Base-by-base conservation (phyloP, 2,329 filamentous ascomycete species). In the Cladophialophora yegresii region DNA sequence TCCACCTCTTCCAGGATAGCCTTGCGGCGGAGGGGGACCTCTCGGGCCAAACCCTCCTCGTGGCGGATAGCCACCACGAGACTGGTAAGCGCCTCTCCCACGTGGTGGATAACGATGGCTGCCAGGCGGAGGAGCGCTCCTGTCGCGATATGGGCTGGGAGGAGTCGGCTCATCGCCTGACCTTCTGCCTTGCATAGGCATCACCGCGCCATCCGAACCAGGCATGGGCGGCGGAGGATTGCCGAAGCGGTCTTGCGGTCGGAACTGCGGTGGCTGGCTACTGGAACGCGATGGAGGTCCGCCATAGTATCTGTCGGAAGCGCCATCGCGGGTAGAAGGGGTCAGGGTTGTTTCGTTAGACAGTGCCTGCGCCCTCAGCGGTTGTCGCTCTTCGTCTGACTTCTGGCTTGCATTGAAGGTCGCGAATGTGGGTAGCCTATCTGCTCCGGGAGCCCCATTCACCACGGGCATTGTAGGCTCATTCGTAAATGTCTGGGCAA, bases 401-500 rank as follows among this genome's bases (percentile, higher is more conserved):
- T 62, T 68, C 47, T 54, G 49, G 23, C 57, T 36, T 23, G 61
- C 72, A 23, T 74, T 73, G 69, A 79, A 81, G 0, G 77, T 76
- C 16, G 79, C 76, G 69, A 82, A 87, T 12, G 81, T 79, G 12
- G 82, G 78, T 2, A 77, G 74, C 30, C 80, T 80, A 57, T 82
- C 78, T 8, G 82, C 78, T 4, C 78, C 83, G 36, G 85, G 83
- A 47, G 81, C 81, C 51, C 84, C 83, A 73, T 84, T 84, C 23
- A 86, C 76, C 53, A 84, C 78, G 8, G 87, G 84, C 59, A 87
- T 78, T 22, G 85, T 86, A 7, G 87, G 84, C 67, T 82, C 81
- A 62, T 85, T 74, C 2, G 83, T 80, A 33, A 83, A 82, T 28
- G 83, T 28, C 51, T 71, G 72, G 49, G 73, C 64, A 54, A 73